Base-by-base conservation (phyloP, 75 land plant species). In the Selaginella tamariscina region DNA sequence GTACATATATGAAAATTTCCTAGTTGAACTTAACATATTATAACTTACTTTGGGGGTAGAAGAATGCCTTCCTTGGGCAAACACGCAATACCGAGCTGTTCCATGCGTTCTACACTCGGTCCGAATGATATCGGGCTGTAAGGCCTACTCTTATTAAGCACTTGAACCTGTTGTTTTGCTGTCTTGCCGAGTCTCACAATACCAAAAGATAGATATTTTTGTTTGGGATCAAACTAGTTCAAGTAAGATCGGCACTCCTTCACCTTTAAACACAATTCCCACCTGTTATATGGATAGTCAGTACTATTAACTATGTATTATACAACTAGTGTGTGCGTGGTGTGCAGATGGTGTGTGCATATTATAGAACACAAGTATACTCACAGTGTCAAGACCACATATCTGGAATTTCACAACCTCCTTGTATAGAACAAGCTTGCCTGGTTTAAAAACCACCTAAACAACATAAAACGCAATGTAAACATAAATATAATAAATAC, bases 161-260 rank as follows among this genome's bases (percentile, higher is more conserved):
- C 55, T 2, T 68, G 59, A 30, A 73, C 70, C 54, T 64, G 30
- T 11, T 30, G 18, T 15, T 8, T 56, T 54, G 56, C 56, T 5
- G 20, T 24, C 31, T 73, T 30, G 27, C 71, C 71, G 0, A 67
- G 39, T 1, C 54, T 33, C 27, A 73, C 21, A 2, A 26, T n/a
- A 2, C 71, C 74, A 73, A 73, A 73, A 1, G 44, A 27, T 26
- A 73, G 28, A 23, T 65, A 67, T 30, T 67, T 54, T 31, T 73
- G 74, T 0, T 55, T 69, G 18, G 29, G 57, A 56, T 73, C 74
- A 27, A n/a, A 73, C 71, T 2, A 73, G 56, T 31, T 73, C 74
- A n/a, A 73, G 57, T 31, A 67, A 27, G 29, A 73, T 26, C 20
- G 71, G 74, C 72, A 67, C 68, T 22, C 74, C 74, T 73, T 73